phyloP scores from a whole-genome alignment of 257 asterid species.

The Solanum etuberosum region DNA sequence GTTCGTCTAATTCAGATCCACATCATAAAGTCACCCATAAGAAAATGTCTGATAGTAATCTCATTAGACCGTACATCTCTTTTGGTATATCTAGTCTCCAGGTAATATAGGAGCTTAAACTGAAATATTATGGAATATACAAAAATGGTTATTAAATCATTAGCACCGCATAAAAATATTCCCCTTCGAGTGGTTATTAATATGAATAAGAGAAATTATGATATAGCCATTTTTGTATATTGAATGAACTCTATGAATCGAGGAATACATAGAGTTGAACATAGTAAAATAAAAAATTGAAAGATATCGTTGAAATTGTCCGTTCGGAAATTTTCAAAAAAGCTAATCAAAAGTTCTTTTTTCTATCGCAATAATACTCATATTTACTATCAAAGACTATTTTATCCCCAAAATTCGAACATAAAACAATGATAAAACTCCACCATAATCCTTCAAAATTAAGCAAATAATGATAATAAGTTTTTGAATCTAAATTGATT shows the following conservation, averaged over 20 bases:
- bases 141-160: neutral
- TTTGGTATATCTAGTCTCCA: neutral
- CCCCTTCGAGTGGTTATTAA: too few relatives aligned
- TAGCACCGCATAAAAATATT: neutral
- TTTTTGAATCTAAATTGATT: neutral
- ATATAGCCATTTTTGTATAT: neutral
- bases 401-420: neutral
- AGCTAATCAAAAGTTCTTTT: neutral
- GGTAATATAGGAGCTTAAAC: neutral
- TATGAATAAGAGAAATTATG: neutral
- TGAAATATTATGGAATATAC: neutral
- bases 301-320: too few relatives aligned
- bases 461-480: neutral
- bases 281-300: too few relatives aligned
- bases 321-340: rapidly evolving
- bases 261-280: neutral
- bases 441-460: neutral
- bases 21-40: neutral
- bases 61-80: neutral
- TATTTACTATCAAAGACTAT: neutral
- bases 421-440: neutral
- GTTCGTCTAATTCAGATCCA: neutral
- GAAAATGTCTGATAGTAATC: rapidly evolving
- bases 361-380: neutral
- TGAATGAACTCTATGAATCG: too few relatives aligned